These are phyloP conservation scores for Coprinellus micaceus DNA, from an alignment of 768 basidiomycete genomes.

Conservation along the genomic window DNA sequence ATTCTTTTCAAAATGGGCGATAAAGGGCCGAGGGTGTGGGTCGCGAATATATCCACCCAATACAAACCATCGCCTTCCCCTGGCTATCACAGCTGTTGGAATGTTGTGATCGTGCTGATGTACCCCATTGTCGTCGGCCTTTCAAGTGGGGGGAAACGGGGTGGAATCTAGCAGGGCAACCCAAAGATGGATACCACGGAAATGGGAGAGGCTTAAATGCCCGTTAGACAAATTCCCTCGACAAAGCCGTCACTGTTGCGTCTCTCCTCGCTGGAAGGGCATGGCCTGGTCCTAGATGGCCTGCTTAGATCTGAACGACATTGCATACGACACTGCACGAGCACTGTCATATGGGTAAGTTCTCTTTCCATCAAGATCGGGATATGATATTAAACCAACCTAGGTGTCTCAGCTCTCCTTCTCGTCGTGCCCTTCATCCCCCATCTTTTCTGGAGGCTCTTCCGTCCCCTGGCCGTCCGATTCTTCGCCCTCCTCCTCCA, in stretches of 20 bases:
- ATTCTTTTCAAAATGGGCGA: too few relatives aligned
- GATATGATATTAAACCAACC: conserved; percentile 3
- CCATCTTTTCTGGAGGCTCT: background rate
- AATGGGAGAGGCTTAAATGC: too few relatives aligned
- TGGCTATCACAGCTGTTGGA: too few relatives aligned
- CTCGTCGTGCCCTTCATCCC: background rate
- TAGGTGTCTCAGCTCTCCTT: background rate
- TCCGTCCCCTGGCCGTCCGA: background rate
- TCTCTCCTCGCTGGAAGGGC: too few relatives aligned
- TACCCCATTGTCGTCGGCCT: background rate
- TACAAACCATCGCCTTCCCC: too few relatives aligned
- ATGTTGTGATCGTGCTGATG: too few relatives aligned
- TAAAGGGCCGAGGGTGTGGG: too few relatives aligned
- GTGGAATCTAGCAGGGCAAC: background rate
- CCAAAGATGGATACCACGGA: conserved; percentile 1
- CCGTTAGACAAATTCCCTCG: background rate
- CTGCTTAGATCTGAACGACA: too few relatives aligned
- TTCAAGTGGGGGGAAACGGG: background rate
- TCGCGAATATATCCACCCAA: too few relatives aligned
- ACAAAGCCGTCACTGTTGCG: background rate
- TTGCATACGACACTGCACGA: background rate
- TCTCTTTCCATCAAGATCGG: conserved; percentile 6
- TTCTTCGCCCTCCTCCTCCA: conserved; percentile 13
- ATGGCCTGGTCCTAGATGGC: too few relatives aligned
- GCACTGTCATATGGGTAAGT: background rate